Base-by-base conservation (phyloP, 2,329 filamentous ascomycete species). In the Alternaria dauci region DNA sequence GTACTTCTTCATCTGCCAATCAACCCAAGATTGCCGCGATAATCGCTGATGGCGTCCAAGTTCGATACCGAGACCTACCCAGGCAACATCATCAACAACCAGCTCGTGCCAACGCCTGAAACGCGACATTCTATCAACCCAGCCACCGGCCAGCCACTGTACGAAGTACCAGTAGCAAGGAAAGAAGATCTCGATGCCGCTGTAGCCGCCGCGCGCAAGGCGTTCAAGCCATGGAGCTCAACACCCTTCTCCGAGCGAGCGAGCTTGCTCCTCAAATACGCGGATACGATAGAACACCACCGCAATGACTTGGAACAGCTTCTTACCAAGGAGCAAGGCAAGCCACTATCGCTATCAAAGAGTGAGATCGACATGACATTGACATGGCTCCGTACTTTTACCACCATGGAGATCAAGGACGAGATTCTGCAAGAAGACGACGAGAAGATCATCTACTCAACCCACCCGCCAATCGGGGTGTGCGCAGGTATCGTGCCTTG, bases 51-150 rank as follows among this genome's bases (percentile, higher is more conserved):
- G 32, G 23, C 48, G 8, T 36, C 43, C 20, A 38, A 55, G 20
- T 28, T 60, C 16, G 46, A 59, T 8, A 25, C 28, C 2, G 16
- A 67, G 63, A 64, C 44, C 38, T 69, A 67, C 48, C 60, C 52
- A 30, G 70, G 70, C 38, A 86, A 85, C 72, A 75, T 83, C 57
- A 84, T 86, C 62, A 80, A 84, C 61, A 83, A 82, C 47, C 73
- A 83, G 65, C 68, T 81, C 46, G 73, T 76, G 12, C 67, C 76
- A 26, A 83, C 82, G 0, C 59, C 71, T 3, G 65, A 76, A 44
- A 84, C 81, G 12, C 79, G 81, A 20, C 78, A 81, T 61, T 77
- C 79, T 28, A 76, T 85, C 63, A 83, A 86, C 66, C 84, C 84
- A 0, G 80, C 84, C 8, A 86, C 80, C 2, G 72, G 78, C 6